Base-by-base conservation (phyloP, 2,329 filamentous ascomycete species). In the Orbilia javanica region DNA sequence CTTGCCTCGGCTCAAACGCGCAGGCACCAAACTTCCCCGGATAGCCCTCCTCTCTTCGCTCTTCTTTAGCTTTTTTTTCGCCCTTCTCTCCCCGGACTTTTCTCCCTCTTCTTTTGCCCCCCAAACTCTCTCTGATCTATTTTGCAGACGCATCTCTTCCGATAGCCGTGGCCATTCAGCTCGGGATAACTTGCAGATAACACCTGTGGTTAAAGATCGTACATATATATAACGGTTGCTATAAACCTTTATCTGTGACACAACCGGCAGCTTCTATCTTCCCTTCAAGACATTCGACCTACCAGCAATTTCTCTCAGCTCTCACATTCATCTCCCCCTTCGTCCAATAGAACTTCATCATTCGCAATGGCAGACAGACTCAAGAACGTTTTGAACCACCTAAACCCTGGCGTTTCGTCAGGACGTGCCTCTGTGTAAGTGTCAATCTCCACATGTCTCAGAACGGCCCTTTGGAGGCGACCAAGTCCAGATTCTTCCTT, bases 311-410 rank as follows among this genome's bases (percentile, higher is more conserved):
- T 48, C 69, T 53, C 11, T 44, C 68, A 48, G 18, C 50, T 36
- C 39, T 53, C 48, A 55, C 46, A 20, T 67, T 71, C 57, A 71
- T 71, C 66, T 77, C 73, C 50, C 60, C 1, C 10, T 25, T 64
- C 66, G 15, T 69, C 73, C 73, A 77, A 77, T 77, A 71, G 50
- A 44, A 71, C 46, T 62, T 31, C 75, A 63, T 27, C 15, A 25
- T 72, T 15, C 84, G 87, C 81, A 82, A 96, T 95, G 93, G 91
- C 93, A 79, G 93, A 97, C 87, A 90, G 94, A 85, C 90, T 98
- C 81, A 92, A 89, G 83, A 94, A 92, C 81, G 92, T 98, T 83
- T 88, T 97, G 82, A 94, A 91, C 86, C 94, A 98, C 85, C 88
- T 97, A 83, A 88, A 91, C 76, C 92, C 93, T 63, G 89, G 89